Evolutionary conservation across 129 eudicot genomes (phyloP).

Genomic region (Kitagawia praeruptora): DNA sequence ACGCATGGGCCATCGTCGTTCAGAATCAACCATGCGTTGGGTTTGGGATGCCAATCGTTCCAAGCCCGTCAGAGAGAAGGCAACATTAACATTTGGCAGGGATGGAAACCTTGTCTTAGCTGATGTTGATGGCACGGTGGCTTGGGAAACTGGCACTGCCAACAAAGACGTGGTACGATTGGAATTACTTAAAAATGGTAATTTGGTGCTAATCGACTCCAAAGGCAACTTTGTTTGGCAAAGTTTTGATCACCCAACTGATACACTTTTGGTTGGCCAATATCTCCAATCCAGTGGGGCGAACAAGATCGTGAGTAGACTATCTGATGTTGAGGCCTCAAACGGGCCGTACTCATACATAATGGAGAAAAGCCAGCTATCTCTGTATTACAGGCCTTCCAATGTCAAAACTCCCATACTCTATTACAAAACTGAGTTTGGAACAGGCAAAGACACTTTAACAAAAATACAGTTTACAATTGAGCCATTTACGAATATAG

Average conservation of each 20-base stretch:
- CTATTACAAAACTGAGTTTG: slow-evolving; percentile 24
- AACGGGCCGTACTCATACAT: slow-evolving; percentile 39
- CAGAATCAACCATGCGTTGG: slow-evolving; percentile 27
- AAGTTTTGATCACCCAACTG: slow-evolving; percentile 51
- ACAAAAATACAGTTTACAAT: neutral
- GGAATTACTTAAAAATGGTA: slow-evolving; percentile 25
- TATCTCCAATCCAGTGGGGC: slow-evolving; percentile 17
- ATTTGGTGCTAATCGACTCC: slow-evolving; percentile 37
- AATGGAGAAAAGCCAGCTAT: slow-evolving; percentile 27
- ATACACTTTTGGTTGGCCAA: slow-evolving; percentile 44
- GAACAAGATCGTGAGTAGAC: slow-evolving; percentile 34
- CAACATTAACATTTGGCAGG: slow-evolving; percentile 27
- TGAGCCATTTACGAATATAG: neutral
- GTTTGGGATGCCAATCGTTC: slow-evolving; percentile 61
- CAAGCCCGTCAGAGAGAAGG: slow-evolving; percentile 41
- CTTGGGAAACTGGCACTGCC: slow-evolving; percentile 54
- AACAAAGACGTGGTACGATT: slow-evolving; percentile 41
- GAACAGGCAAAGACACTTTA: slow-evolving; percentile 18
- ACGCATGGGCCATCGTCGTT: slow-evolving; percentile 22
- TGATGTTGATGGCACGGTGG: slow-evolving; percentile 28
- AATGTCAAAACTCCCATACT: slow-evolving; percentile 24
- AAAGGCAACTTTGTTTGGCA: slow-evolving; percentile 49
- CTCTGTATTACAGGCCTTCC: slow-evolving; percentile 30
- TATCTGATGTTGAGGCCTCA: slow-evolving; percentile 20
- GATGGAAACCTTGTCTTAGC: slow-evolving; percentile 48